Conservation (phyloP, 2,329 filamentous ascomycete genomes). For the Pseudogymnoascus sp. region DNA sequence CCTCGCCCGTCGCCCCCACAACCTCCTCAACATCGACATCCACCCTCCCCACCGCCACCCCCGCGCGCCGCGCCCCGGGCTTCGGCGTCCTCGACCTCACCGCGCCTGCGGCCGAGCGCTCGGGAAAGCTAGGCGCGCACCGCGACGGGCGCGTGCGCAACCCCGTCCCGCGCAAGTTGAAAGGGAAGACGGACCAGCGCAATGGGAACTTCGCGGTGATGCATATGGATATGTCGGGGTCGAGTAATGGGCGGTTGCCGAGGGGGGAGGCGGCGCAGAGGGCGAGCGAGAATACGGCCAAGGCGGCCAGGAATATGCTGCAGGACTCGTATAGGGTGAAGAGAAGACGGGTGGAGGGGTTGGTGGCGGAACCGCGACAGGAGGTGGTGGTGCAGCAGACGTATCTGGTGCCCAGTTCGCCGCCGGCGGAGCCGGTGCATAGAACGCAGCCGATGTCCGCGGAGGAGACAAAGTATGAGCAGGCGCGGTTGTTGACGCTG, state of each 20-base stretch:
- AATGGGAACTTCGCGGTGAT: conserved; percentile 56
- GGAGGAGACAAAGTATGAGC: conserved; percentile 48
- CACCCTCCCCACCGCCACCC: conserved; percentile 29
- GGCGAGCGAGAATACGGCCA: conserved; percentile 52
- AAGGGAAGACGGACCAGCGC: conserved; percentile 46
- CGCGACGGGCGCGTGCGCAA: conserved; percentile 45
- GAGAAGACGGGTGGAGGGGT: conserved; percentile 20
- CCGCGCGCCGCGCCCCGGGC: conserved; percentile 35
- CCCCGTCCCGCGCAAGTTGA: conserved; percentile 53
- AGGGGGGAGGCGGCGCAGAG: conserved; percentile 53
- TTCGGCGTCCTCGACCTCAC: conserved; percentile 48
- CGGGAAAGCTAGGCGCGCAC: conserved; percentile 27
- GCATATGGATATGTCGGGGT: conserved; percentile 45
- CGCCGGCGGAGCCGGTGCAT: conserved; percentile 12
- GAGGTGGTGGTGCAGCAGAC: conserved; percentile 9
- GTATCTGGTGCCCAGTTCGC: not conserved
- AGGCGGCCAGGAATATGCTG: conserved; percentile 47
- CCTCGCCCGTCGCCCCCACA: not conserved
- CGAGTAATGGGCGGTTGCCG: conserved; percentile 38
- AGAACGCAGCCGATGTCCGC: conserved; percentile 30
- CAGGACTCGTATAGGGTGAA: conserved; percentile 43
- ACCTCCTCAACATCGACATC: not conserved
- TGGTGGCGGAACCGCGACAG: conserved; percentile 14
- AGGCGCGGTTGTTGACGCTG: conserved; percentile 49
- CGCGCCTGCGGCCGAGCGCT: conserved; percentile 31